Evolutionary conservation across 2,329 filamentous ascomycete species (phyloP).

Genomic region (Sclerotinia borealis): DNA sequence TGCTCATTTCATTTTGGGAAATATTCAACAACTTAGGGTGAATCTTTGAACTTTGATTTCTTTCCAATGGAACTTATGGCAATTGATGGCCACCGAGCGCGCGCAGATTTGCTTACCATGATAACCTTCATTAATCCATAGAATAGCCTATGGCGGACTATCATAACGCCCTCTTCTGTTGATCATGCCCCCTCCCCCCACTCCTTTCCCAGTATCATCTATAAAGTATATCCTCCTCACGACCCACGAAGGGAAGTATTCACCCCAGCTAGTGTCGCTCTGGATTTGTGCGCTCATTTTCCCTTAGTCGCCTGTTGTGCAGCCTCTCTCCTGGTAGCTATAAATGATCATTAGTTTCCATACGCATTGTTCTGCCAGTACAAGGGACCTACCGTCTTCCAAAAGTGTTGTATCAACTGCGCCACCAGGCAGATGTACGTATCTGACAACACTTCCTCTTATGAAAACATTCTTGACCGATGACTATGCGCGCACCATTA

Average conservation of each 20-base stretch:
- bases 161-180: not conserved
- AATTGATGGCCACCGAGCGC: not conserved
- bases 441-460: constrained; percentile 66
- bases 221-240: not conserved
- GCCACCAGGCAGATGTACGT: constrained; percentile 62
- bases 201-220: not conserved
- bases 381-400: constrained; percentile 55
- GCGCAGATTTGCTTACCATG: not conserved
- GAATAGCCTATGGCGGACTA: not conserved
- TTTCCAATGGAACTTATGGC: not conserved
- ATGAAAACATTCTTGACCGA: constrained; percentile 75
- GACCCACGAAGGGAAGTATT: not conserved
- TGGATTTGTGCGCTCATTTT: constrained; percentile 33
- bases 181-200: not conserved
- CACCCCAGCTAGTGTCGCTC: not conserved
- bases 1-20: not conserved
- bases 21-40: not conserved
- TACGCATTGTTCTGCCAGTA: not conserved
- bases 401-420: constrained; percentile 64
- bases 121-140: not conserved
- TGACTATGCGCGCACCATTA: constrained; percentile 40
- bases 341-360: constrained; percentile 13
- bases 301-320: constrained; percentile 44
- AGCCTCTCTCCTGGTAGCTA: constrained; percentile 37
- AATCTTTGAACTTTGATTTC: not conserved